phyloP scores from a whole-genome alignment of 2,329 filamentous ascomycete species.

The Plectosphaerella cucumerina region DNA sequence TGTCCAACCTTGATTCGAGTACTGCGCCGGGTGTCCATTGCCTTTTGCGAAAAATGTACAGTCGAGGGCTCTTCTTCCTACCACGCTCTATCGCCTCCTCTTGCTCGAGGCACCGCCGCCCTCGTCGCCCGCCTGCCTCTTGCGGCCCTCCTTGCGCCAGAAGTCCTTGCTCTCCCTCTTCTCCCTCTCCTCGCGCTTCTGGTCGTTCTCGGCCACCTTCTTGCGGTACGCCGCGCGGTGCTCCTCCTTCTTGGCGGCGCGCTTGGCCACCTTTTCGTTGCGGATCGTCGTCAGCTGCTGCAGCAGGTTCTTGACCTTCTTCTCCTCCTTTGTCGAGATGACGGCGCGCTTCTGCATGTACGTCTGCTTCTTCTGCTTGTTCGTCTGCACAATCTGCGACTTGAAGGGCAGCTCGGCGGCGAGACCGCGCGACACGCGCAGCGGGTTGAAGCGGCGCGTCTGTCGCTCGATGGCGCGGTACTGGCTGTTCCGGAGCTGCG shows the following conservation, averaged over 20 bases:
- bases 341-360: constrained; percentile 96
- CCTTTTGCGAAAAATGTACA: too few species aligned
- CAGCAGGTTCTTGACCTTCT: constrained; percentile 81
- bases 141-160: constrained; percentile 86
- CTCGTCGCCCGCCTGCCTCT: constrained; percentile 43
- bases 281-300: constrained; percentile 87
- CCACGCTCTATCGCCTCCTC: constrained; percentile 10
- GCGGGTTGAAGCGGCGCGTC: constrained; percentile 72
- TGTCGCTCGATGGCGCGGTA: constrained; percentile 69
- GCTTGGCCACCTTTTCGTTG: constrained; percentile 85
- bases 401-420: constrained; percentile 87
- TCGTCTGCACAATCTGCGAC: constrained; percentile 80
- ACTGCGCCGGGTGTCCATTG: too few species aligned
- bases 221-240: constrained; percentile 73
- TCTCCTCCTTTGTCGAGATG: constrained; percentile 81
- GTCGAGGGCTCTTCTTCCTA: background rate
- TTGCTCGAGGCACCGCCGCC: constrained; percentile 28
- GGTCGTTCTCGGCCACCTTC: constrained; percentile 75
- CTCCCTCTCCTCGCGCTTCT: constrained; percentile 83
- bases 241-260: constrained; percentile 83
- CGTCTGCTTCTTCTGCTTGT: constrained; percentile 73
- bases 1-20: too few species aligned
- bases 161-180: constrained; percentile 90
- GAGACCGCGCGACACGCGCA: constrained; percentile 72
- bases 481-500: constrained; percentile 75